These are phyloP conservation scores for Euphorbia pulcherrima DNA, from an alignment of 345 rosid species.

Conservation along the genomic window DNA sequence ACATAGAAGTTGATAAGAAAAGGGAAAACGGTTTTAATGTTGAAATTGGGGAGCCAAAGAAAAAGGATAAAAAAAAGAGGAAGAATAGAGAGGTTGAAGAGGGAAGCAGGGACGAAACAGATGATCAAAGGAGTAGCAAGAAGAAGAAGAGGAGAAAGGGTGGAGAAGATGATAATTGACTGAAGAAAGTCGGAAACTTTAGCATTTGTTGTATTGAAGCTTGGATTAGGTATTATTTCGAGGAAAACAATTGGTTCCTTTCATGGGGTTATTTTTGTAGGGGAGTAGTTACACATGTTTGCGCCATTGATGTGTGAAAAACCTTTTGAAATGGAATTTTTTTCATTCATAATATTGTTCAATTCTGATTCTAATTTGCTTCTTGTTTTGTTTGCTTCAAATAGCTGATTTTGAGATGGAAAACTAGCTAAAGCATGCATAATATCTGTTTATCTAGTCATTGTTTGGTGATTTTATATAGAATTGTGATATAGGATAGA, in stretches of 20 bases:
- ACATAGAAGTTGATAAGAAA: neutral
- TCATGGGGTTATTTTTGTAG: neutral
- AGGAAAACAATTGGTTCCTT: slow-evolving; percentile 4
- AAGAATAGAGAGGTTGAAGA: slow-evolving; percentile 26
- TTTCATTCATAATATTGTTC: neutral
- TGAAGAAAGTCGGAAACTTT: neutral
- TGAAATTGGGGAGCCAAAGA: slow-evolving; percentile 7
- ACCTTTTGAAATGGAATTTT: neutral
- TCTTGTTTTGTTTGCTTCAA: neutral
- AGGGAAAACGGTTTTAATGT: slow-evolving; percentile 1
- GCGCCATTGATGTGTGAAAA: slow-evolving; percentile 2
- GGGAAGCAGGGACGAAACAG: slow-evolving; percentile 19
- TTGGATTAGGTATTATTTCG: neutral
- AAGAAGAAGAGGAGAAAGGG: slow-evolving; percentile 33
- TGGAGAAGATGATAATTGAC: neutral
- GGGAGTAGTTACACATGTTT: neutral
- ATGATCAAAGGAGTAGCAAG: slow-evolving; percentile 38
- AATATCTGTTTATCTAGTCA: too few species aligned
- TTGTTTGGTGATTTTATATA: too few species aligned
- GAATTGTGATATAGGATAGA: too few species aligned
- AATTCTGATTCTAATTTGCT: neutral
- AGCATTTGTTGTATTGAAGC: neutral
- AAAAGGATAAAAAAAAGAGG: slow-evolving; percentile 17
- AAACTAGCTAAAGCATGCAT: too few species aligned
- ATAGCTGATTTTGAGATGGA: neutral